Conservation (phyloP, 331 rosid genomes). For the Arachis monticola region DNA sequence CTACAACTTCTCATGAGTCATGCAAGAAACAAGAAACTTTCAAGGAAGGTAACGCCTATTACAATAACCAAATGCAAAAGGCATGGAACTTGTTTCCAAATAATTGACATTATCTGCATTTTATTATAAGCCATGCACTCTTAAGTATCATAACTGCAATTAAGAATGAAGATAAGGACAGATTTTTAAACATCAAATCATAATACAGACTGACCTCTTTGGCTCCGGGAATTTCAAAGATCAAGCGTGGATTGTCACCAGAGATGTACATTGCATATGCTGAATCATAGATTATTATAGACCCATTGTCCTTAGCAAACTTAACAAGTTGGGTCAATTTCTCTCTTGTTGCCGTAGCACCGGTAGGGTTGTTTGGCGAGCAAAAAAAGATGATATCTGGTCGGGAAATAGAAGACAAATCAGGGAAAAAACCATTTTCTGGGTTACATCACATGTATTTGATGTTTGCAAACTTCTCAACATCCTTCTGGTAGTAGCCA, state of each 20-base stretch:
- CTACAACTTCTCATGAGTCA: background rate
- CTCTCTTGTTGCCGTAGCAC: constrained; percentile 84
- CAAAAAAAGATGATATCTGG: constrained; percentile 90
- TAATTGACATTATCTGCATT: background rate
- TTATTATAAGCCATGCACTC: background rate
- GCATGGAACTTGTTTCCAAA: no score
- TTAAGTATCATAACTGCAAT: background rate
- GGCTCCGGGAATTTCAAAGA: constrained; percentile 99
- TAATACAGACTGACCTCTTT: constrained; percentile 63
- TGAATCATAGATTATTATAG: constrained; percentile 82
- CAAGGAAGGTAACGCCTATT: background rate
- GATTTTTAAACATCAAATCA: constrained; percentile 24
- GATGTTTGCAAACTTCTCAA: constrained; percentile 60
- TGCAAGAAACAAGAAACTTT: background rate
- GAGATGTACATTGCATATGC: constrained; percentile 91
- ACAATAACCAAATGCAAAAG: constrained; percentile 15
- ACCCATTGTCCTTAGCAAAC: constrained; percentile 88
- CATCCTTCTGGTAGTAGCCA: constrained; percentile 66
- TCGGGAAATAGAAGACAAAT: constrained; percentile 58
- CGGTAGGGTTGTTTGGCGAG: constrained; percentile 97
- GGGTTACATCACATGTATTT: constrained; percentile 83
- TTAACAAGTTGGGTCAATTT: constrained; percentile 66
- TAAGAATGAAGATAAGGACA: constrained; percentile 16
- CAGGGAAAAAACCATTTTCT: constrained; percentile 93
- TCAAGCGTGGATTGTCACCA: constrained; percentile 79